These are phyloP conservation scores for Solanum ahanhuiri DNA, from an alignment of 257 asterid genomes.

Conservation along the genomic window DNA sequence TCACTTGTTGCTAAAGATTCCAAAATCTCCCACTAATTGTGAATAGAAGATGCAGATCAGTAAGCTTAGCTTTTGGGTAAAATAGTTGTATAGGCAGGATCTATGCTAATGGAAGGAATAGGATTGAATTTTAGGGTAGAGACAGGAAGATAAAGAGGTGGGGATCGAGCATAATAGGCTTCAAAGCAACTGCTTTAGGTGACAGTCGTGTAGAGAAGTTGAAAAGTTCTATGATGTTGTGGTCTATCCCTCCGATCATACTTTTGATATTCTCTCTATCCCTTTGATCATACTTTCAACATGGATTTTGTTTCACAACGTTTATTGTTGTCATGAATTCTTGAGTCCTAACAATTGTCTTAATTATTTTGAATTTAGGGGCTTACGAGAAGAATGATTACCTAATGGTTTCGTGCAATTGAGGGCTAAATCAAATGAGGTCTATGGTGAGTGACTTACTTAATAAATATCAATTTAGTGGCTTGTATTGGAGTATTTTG, in stretches of 20 bases:
- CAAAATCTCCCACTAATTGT: not conserved
- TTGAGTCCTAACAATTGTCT: too few relatives aligned
- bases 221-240: conserved; percentile 51
- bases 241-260: conserved; percentile 14
- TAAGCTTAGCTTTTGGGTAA: not conserved
- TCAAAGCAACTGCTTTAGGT: conserved; percentile 45
- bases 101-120: conserved; percentile 37
- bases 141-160: conserved; percentile 20
- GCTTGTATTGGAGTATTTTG: too few relatives aligned
- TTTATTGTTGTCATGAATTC: not conserved
- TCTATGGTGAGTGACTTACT: conserved; percentile 37
- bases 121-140: conserved; percentile 21
- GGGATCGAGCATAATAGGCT: conserved; percentile 28
- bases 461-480: too few relatives aligned
- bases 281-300: too few relatives aligned
- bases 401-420: conserved; percentile 62
- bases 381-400: conserved; percentile 46
- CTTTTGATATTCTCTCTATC: too few relatives aligned
- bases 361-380: conserved; percentile 17
- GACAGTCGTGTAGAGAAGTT: conserved; percentile 60
- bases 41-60: not conserved
- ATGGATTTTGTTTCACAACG: not conserved
- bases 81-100: conserved; percentile 17
- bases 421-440: conserved; percentile 71
- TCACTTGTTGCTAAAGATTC: not conserved